Conservation (phyloP, 2,329 filamentous ascomycete species). For the Penicillium sp. region DNA sequence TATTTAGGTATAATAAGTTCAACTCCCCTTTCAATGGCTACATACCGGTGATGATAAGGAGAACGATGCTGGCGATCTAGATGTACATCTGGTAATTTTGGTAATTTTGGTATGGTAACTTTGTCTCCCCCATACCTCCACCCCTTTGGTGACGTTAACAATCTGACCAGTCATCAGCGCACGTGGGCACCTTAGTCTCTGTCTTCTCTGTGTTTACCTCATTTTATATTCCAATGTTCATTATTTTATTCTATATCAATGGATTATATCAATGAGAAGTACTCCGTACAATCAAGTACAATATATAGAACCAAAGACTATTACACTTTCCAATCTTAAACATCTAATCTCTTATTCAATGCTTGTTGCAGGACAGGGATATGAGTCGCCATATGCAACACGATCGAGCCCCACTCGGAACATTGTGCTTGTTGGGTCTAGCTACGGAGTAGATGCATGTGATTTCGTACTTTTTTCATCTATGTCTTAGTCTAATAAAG, state of each 20-base stretch:
- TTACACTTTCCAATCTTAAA: background rate
- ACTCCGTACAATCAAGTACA: too few relatives aligned
- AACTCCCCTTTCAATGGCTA: background rate
- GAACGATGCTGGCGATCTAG: background rate
- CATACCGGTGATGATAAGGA: too few relatives aligned
- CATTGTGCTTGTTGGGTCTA: background rate
- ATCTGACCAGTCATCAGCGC: slow-evolving; percentile 8
- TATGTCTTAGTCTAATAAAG: background rate
- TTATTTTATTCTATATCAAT: too few relatives aligned
- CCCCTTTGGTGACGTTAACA: background rate
- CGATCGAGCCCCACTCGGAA: background rate
- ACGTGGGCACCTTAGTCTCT: slow-evolving; percentile 2
- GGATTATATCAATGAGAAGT: too few relatives aligned
- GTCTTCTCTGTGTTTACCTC: too few relatives aligned
- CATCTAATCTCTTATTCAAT: background rate
- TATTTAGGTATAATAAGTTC: background rate
- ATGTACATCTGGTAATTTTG: background rate
- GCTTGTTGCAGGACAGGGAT: background rate
- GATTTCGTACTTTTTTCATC: background rate
- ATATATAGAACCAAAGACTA: background rate
- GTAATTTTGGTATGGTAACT: slow-evolving; percentile 1
- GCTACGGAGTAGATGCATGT: background rate
- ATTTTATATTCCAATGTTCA: too few relatives aligned
- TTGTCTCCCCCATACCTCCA: background rate
- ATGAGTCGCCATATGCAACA: background rate